Base-by-base conservation (phyloP, 2,329 filamentous ascomycete genomes). In the Parastagonospora avenae region DNA sequence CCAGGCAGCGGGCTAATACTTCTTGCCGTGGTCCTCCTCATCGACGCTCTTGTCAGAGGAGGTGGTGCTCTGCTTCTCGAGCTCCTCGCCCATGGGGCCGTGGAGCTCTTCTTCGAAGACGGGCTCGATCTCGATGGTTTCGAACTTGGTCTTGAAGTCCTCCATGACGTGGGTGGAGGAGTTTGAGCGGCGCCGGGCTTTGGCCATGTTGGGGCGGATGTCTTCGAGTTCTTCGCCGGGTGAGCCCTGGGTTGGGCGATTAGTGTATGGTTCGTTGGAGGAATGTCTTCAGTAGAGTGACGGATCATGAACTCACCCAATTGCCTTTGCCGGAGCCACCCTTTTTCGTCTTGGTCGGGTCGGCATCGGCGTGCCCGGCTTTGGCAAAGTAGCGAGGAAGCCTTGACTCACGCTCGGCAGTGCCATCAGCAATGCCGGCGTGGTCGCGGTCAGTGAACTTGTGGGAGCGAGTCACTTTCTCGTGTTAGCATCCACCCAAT, bases 281-380 rank as follows among this genome's bases (percentile, higher is more conserved):
- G 46, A 42, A 52, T 41, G 8, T 6, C 27, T 41, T n/a, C 32
- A 27, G 38, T 41, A 30, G 44, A 28, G 11, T 39, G 46, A 43
- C 14, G 27, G 35, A 47, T n/a, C n/a, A 8, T n/a, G 36, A 14
- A 9, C 67, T 88, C 76, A 84, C 96, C 93, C 93, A 99, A 77
- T 97, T 97, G 72, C 89, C 91, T 77, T 90, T 92, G 63, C 93
- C 93, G 63, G 85, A 89, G 58, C 93, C 93, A 70, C 96, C 90
- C 82, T 99, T 99, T 87, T 99, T 99, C 72, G 89, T 88, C 82
- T 95, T 94, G 76, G 91, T 92, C 55, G 94, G 93, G 71, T 96
- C 90, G 63, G 82, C 81, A 70, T 92, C 92, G 66, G 85, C 80
- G 71, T 89, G 88, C 62, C 93, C 93, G 54, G 85, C 79, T 80